Conservation (phyloP, 1,284 basidiomycete species). For the Puccinia polysora region DNA sequence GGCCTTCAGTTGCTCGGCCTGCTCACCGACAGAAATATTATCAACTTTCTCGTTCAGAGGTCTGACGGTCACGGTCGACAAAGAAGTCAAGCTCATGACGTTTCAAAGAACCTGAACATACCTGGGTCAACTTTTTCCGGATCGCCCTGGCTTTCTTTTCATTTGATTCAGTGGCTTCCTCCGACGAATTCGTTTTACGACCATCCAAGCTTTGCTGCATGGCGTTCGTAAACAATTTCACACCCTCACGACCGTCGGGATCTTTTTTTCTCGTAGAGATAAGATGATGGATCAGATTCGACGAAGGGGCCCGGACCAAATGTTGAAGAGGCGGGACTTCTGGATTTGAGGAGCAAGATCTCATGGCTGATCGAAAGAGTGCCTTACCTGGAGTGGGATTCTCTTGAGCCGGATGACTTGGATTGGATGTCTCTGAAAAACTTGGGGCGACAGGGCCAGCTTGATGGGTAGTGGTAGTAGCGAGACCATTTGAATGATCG, state of each 20-base stretch:
- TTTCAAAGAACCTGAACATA: not conserved
- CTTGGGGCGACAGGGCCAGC: not conserved
- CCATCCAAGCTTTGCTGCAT: too few species aligned
- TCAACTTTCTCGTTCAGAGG: not conserved
- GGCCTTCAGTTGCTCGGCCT: slow-evolving; percentile 36
- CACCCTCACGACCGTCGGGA: too few species aligned
- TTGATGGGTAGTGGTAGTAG: not conserved
- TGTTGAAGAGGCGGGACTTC: slow-evolving; percentile 18
- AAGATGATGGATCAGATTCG: too few species aligned
- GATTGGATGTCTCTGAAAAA: not conserved
- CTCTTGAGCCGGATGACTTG: not conserved
- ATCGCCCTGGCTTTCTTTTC: slow-evolving; percentile 24
- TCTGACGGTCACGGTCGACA: not conserved
- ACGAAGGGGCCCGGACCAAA: slow-evolving; percentile 10
- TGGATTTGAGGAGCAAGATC: slow-evolving; percentile 37
- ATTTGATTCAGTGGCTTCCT: not conserved
- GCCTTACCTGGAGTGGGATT: slow-evolving; percentile 1
- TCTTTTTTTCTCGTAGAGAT: too few species aligned
- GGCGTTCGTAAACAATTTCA: too few species aligned
- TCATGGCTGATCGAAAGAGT: slow-evolving; percentile 32
- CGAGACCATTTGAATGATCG: not conserved
- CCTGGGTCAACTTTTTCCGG: slow-evolving; percentile 28
- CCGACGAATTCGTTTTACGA: too few species aligned
- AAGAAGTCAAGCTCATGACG: not conserved
- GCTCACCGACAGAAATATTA: not conserved